Evolutionary conservation across 2,329 filamentous ascomycete genomes (phyloP), one percentile per base, ranked within the genome.

Genomic region (Tolypocladium capitatum): DNA sequence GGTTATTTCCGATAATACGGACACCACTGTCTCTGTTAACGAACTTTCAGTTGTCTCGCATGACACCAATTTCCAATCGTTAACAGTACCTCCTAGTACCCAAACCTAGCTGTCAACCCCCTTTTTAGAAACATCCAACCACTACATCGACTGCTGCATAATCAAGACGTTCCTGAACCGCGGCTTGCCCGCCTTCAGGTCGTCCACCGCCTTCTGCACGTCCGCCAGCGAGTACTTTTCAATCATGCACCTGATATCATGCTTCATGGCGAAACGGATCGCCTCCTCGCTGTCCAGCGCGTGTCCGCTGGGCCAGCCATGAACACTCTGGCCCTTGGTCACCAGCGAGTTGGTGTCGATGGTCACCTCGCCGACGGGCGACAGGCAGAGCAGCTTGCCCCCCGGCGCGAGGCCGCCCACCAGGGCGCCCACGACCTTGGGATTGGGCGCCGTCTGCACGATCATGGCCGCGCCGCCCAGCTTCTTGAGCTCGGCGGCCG

Each of bases 261-360:
- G 79, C 16, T 69, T 63, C 49, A 72, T 66, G 0, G 83, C 75
- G 57, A 88, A 88, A 3, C 69, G 69, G 46, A 88, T 73, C 50
- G 84, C 81, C 55, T 85, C 78, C 56, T 81, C 76, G 48, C 74
- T 72, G 51, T 86, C 76, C 42, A 79, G 68, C 1, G 81, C 72
- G 35, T 84, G 73, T 0, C 82, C 83, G 21, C 76, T 75, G 0
- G 84, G 72, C 62, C 74, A 80, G 10, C 81, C 81, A 52, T 80
- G 72, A 1, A 92, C 68, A 3, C 73, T 77, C 16, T 80, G 64
- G 4, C 78, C 83, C 50, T 73, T 70, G 5, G 34, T 6, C 7
- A 78, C 66, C 45, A 79, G 50, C 13, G 58, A 30, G 1, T 52
- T 47, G 0, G 68, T 69, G 52, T 76, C 60, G 21, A 79, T 58